A percentile compares a stretch with the other conserved stretches of the same genome.
These are phyloP conservation scores for Globisporangium viniferum DNA, from an alignment of 352 stramenopile species.

Conservation along the genomic window DNA sequence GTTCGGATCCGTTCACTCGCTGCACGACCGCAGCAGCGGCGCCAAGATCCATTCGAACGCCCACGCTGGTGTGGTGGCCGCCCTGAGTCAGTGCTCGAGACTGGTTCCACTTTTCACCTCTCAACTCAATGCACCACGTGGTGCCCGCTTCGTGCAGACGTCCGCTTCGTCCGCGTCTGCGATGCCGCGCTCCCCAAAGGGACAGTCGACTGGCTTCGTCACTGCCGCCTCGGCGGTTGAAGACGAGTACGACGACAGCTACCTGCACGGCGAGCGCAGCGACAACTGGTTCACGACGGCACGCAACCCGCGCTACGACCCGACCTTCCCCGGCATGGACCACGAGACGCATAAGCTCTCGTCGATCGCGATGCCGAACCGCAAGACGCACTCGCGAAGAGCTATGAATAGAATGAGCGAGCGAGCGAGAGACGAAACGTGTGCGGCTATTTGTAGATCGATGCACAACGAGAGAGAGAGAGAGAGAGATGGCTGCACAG, in stretches of 20 bases:
- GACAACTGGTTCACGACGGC: slow-evolving; percentile 77
- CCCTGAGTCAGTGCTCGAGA: slow-evolving; percentile 8
- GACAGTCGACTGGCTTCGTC: slow-evolving; percentile 15
- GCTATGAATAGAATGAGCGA: no score
- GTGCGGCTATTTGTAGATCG: no score
- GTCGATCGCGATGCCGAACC: slow-evolving; percentile 81
- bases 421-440: no score
- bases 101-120: slow-evolving; percentile 1
- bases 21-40: slow-evolving; percentile 10
- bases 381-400: slow-evolving; percentile 71
- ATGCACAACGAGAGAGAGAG: no score
- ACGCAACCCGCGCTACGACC: slow-evolving; percentile 52
- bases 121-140: slow-evolving; percentile 2
- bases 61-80: slow-evolving; percentile 13
- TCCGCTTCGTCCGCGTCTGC: background rate
- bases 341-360: slow-evolving; percentile 36
- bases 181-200: slow-evolving; percentile 15
- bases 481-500: no score
- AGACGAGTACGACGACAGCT: slow-evolving; percentile 46
- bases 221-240: slow-evolving; percentile 22
- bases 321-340: slow-evolving; percentile 55
- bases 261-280: slow-evolving; percentile 54
- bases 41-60: background rate
- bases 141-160: slow-evolving; percentile 17
- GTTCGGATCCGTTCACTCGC: slow-evolving; percentile 7